A percentile compares a stretch with the other conserved stretches of the same genome.
Conservation (phyloP, 2,329 filamentous ascomycete genomes). For the Thermoascus crustaceus region DNA sequence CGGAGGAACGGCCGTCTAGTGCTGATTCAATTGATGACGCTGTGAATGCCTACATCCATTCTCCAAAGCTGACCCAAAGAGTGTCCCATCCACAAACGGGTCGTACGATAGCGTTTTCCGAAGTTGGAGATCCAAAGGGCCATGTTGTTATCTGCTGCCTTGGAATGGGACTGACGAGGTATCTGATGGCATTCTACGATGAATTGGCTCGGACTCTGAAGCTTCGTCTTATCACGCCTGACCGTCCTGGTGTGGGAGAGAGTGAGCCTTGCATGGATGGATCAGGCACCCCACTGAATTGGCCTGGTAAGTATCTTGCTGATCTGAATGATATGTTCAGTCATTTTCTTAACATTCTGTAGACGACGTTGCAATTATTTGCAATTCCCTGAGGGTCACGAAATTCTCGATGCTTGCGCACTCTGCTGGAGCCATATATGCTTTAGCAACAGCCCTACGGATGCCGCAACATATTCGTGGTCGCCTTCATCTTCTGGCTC, state of each 20-base stretch:
- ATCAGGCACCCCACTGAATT: constrained; percentile 77
- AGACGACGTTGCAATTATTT: constrained; percentile 88
- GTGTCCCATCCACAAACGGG: constrained; percentile 79
- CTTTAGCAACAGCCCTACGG: constrained; percentile 83
- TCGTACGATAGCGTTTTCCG: constrained; percentile 86
- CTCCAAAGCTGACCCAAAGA: constrained; percentile 77
- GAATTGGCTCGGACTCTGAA: constrained; percentile 84
- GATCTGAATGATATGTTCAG: constrained; percentile 21
- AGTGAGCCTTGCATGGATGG: constrained; percentile 78
- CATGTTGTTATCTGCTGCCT: constrained; percentile 94
- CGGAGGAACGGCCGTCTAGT: constrained; percentile 67
- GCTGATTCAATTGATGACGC: constrained; percentile 83
- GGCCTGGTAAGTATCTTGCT: constrained; percentile 63
- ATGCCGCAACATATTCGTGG: constrained; percentile 96
- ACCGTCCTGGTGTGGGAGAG: constrained; percentile 87
- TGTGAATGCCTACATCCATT: constrained; percentile 75
- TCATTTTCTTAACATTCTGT: constrained; percentile 20
- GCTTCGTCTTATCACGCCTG: constrained; percentile 82
- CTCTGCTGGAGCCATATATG: constrained; percentile 96
- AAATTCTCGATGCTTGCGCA: constrained; percentile 96
- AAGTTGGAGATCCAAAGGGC: constrained; percentile 86
- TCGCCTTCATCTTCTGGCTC: constrained; percentile 85
- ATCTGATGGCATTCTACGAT: constrained; percentile 95
- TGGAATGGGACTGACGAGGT: constrained; percentile 93
- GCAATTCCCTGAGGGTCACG: constrained; percentile 80